Percentiles rank a stretch among this genome's conserved stretches.
These are phyloP conservation scores for Clavispora vitiphila DNA, from an alignment of 805 yeast genomes.

Conservation along the genomic window DNA sequence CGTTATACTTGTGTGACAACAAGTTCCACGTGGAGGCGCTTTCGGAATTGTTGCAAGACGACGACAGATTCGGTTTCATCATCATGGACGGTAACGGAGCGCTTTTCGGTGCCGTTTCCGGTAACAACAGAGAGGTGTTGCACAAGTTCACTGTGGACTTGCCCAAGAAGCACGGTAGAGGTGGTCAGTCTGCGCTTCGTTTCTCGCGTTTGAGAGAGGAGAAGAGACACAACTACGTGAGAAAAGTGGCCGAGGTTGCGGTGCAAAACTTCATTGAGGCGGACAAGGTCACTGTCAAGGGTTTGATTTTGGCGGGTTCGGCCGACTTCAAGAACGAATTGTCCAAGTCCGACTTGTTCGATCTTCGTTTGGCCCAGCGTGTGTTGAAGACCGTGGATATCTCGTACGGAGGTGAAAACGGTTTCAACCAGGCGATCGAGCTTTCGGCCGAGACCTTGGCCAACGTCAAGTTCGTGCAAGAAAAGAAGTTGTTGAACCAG, in stretches of 20 bases:
- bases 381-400: conserved; percentile 92
- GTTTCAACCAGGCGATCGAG: conserved; percentile 98
- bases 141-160: conserved; percentile 94
- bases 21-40: conserved; percentile 97
- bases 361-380: conserved; percentile 79
- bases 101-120: conserved; percentile 88
- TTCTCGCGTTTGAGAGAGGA: conserved; percentile 98
- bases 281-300: conserved; percentile 92
- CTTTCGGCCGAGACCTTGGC: conserved; percentile 94
- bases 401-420: conserved; percentile 99
- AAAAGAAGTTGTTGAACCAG: conserved; percentile 85
- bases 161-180: conserved; percentile 99
- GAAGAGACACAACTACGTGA: conserved; percentile 96
- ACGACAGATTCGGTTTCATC: conserved; percentile 95
- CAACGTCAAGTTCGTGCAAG: conserved; percentile 96
- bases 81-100: conserved; percentile 99
- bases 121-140: conserved; percentile 93
- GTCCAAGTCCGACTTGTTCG: conserved; percentile 89
- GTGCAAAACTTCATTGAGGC: conserved; percentile 94
- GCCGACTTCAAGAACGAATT: conserved; percentile 98
- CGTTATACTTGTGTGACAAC: conserved; percentile 90
- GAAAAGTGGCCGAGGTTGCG: conserved; percentile 97
- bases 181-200: conserved; percentile 99
- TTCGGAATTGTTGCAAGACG: conserved; percentile 88
- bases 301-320: conserved; percentile 95